Evolutionary conservation across 2,329 filamentous ascomycete genomes (phyloP), one percentile per base, ranked within the genome.

Genomic region (Dothidotthia symphoricarpi): DNA sequence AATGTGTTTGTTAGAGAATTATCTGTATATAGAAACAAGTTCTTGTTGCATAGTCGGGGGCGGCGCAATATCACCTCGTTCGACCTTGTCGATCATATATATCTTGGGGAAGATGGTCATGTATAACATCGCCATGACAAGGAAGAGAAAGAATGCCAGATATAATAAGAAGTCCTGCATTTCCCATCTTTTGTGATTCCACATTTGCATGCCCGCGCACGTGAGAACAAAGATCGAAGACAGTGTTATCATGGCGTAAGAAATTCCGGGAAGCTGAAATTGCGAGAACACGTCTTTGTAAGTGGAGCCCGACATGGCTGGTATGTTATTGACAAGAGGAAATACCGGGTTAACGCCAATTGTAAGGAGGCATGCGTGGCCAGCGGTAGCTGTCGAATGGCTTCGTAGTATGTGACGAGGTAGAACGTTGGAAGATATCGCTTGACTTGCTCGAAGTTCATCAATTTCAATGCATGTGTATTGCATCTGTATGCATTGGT

Each of bases 1-100:
- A 66, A 49, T 28, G 65, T 57, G 4, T 61, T 63, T 11, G 63
- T 63, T 4, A 59, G 57, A 37, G 69, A 69, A 69, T 67, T 13
- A 67, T 55, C 30, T 61, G 63, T 26, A 64, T 55, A 36, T 68
- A 53, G 17, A 47, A 35, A 58, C 24, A 3, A 47, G 41, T 27
- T 70, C 68, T 1, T 59, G 34, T 35, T 49, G 24, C 4, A 69
- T 42, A 1, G 44, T 51, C 2, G 57, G 34, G 29, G 66, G 67
- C 0, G 49, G 41, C 5, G 33, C 27, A 6, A 43, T 51, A n/a
- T 36, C 32, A 5, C 59, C 58, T 6, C 36, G 22, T 16, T 31
- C 25, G 10, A 64, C 55, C 5, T 36, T 53, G 8, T 47, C 53
- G 2, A 65, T 46, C 14, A 49, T 53, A 34, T 57, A 66, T 14